These are phyloP conservation scores for Claviceps sp. DNA, from an alignment of 2,329 filamentous ascomycete genomes.

Conservation along the genomic window DNA sequence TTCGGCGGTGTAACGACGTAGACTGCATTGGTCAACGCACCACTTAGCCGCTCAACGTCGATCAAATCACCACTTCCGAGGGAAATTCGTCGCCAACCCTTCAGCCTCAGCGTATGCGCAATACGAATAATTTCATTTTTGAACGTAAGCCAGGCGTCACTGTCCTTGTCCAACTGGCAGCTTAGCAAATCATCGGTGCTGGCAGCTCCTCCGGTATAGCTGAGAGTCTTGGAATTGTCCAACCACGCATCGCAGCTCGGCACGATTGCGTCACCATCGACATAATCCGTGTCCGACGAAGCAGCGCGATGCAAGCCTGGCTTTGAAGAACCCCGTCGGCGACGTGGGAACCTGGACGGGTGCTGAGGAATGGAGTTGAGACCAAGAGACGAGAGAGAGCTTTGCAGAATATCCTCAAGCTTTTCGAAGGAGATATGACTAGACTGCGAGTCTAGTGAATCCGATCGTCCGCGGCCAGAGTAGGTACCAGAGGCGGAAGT, in stretches of 20 bases:
- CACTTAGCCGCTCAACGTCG: slow-evolving; percentile 65
- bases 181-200: slow-evolving; percentile 29
- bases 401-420: slow-evolving; percentile 67
- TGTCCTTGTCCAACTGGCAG: slow-evolving; percentile 48
- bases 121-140: slow-evolving; percentile 86
- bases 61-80: slow-evolving; percentile 56
- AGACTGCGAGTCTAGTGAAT: slow-evolving; percentile 51
- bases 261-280: slow-evolving; percentile 69
- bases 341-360: slow-evolving; percentile 27
- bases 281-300: slow-evolving; percentile 76
- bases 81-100: slow-evolving; percentile 79
- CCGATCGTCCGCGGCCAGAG: slow-evolving; percentile 23
- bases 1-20: slow-evolving; percentile 82
- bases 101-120: slow-evolving; percentile 75
- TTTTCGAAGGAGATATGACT: slow-evolving; percentile 64
- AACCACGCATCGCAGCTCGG: slow-evolving; percentile 73
- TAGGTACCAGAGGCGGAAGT: slow-evolving; percentile 7
- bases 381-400: slow-evolving; percentile 44
- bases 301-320: slow-evolving; percentile 31
- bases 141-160: slow-evolving; percentile 69
- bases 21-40: slow-evolving; percentile 89
- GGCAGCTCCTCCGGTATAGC: slow-evolving; percentile 45
- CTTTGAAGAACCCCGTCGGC: slow-evolving; percentile 23
- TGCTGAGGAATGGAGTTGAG: slow-evolving; percentile 31
- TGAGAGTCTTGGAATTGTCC: slow-evolving; percentile 81